Evolutionary conservation across 768 basidiomycete genomes (phyloP), one percentile per base, ranked within the genome.

Genomic region (Suillus cothurnatus): DNA sequence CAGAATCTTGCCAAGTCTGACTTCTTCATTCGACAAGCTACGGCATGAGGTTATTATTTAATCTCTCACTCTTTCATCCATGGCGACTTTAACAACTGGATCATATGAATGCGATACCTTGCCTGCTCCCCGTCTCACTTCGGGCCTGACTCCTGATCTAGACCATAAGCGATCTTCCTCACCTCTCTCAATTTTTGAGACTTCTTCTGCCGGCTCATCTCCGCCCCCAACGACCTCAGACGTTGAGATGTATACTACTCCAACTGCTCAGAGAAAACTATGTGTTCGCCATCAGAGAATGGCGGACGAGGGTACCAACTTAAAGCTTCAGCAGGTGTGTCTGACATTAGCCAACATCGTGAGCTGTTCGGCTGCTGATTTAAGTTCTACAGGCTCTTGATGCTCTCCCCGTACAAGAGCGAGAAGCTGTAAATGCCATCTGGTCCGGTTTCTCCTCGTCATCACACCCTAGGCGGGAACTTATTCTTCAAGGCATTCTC

Each of bases 401-500:
- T 73, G 88, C 89, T 6, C 86, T 99, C 28, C 90, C 95, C 0
- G 79, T 95, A 21, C 83, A 88, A 63, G 97, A 99, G 68, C 86
- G 97, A 50, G 87, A 94, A 74, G 87, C 90, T 36, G 90, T 98
- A 75, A 98, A 90, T 71, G 85, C 91, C 6, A 87, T 99, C 70
- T 99, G 97, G 97, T 92, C 95, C 68, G 94, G 89, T 71, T 99
- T 99, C 79, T 97, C 95, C 23, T 93, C 94, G 1, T 97, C 97
- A 2, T 89, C 95, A 0, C 95, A 98, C 71, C 87, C 91, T 6
- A 88, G 93, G 41, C 87, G 97, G 43, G 94, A 92, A 62, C 88
- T 99, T 74, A 98, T 99, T 74, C 90, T 99, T 58, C 94, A 93
- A 71, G 97, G 97, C 47, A 86, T 99, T 65, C 88, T 99, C 70